Evolutionary conservation across 441 rosid species (phyloP), one percentile per base, ranked within the genome.

Genomic region (Croton laevigatus): DNA sequence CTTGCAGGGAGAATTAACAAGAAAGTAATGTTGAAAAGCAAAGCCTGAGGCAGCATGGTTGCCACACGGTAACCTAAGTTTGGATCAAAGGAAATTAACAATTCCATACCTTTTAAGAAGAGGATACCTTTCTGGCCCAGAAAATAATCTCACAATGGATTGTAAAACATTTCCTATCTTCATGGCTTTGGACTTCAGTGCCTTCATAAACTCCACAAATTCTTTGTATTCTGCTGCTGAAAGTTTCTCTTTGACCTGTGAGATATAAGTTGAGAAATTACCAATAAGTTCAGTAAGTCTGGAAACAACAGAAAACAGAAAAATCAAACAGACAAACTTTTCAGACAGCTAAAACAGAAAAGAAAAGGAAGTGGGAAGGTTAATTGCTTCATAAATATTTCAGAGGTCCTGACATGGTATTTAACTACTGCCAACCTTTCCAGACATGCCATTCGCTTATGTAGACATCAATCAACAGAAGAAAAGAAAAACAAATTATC

Each of bases 201-300:
- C 97, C 84, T 87, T 92, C 90, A 95, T 84, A 70, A 82, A 85
- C 63, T 89, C 96, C 53, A 95, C 84, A 80, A 95, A 95, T 69
- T 91, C 86, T 73, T 81, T 87, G 73, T 95, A 95, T 76, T 95
- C 97, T 66, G 86, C 70, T 63, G 90, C 62, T 76, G 73, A 86
- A 62, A 95, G 97, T 75, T 86, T 87, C 81, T 86, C 92, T 74
- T 85, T 85, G n/a, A 85, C 97, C 99, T 95, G 84, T 45, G 74
- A 77, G 67, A 51, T 51, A 49, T 37, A 70, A 71, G 65, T 44
- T 54, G 3, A 32, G 42, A 14, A 69, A 58, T 10, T 36, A 12
- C 20, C 46, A 27, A 69, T 5, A 59, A n/a, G 59, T 49, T 20
- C 27, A 52, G 13, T 23, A 61, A 60, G 37, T 11, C 8, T 45